Evolutionary conservation across 2,329 filamentous ascomycete genomes (phyloP), one percentile per base, ranked within the genome.

Genomic region (Aspergillus nomiae): DNA sequence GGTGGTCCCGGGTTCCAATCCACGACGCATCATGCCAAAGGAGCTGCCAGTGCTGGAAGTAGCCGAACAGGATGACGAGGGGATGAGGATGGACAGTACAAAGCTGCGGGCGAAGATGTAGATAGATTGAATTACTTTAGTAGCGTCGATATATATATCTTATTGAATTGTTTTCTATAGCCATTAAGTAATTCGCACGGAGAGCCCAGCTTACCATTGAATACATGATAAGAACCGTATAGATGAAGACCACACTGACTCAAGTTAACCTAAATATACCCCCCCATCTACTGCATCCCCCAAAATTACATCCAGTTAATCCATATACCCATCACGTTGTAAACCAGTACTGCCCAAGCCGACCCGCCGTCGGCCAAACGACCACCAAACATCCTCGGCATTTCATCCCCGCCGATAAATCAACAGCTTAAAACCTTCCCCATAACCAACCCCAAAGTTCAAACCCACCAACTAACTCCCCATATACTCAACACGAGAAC

Each of bases 11-110:
- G 90, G 90, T 1, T 70, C 85, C 0, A 78, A 62, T 1, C 92
- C 92, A 0, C 80, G 92, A 61, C 82, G 92, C 24, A 96, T 96
- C 66, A 94, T 96, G 91, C 92, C 92, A 0, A 80, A 75, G 0
- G 74, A 82, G 62, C 81, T 95, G 64, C 92, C 92, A 0, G 85
- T 89, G 65, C 72, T 96, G 69, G 86, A 82, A 2, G 92, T 96
- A 5, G 85, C 82, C 9, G 92, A 95, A 78, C 91, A 96, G 77
- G 87, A 89, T 63, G 92, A 96, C 71, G 91, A 96, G 75, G 92
- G 92, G 0, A 84, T 81, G 70, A 84, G 89, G 61, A 83, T 89
- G 71, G 89, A 94, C 74, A 95, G 91, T 76, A 81, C 82, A 4
- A 70, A 74, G 46, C n/a, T 76, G 34, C 68, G 63, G 38, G 62